These are phyloP conservation scores for Colletotrichum tanaceti DNA, from an alignment of 2,329 filamentous ascomycete genomes.

Conservation along the genomic window DNA sequence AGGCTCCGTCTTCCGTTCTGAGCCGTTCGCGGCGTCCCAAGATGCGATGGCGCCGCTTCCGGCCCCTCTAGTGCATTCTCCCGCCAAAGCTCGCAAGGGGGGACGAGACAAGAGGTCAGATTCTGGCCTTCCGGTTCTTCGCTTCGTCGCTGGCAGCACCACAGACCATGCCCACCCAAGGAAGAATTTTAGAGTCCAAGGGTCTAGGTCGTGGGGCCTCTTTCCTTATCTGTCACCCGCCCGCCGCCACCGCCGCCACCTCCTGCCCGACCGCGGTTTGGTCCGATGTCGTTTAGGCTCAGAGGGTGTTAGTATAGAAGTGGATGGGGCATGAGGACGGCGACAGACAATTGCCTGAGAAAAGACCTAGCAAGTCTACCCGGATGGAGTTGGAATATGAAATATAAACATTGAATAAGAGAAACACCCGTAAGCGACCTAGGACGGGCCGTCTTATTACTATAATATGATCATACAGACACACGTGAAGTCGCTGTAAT, in stretches of 20 bases:
- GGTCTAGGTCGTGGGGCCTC: background rate
- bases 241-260: background rate
- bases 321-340: too few species aligned
- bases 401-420: background rate
- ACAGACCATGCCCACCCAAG: background rate
- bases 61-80: background rate
- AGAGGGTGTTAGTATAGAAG: background rate
- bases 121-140: background rate
- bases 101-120: background rate
- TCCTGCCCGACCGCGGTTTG: background rate
- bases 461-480: too few species aligned
- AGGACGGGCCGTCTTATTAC: too few species aligned
- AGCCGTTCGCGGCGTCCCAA: constrained; percentile 7
- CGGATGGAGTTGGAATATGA: too few species aligned
- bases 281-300: constrained; percentile 18
- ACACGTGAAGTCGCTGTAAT: background rate
- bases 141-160: background rate
- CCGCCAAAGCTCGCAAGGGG: background rate
- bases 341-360: background rate
- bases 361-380: background rate
- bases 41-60: constrained; percentile 5
- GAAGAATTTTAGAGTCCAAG: background rate
- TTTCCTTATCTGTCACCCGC: background rate
- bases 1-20: background rate
- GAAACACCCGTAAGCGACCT: too few species aligned